Percentiles rank a stretch among this genome's conserved stretches.
phyloP scores from a whole-genome alignment of 176 grass and related monocot genomes.

The Musa troglodytarum region DNA sequence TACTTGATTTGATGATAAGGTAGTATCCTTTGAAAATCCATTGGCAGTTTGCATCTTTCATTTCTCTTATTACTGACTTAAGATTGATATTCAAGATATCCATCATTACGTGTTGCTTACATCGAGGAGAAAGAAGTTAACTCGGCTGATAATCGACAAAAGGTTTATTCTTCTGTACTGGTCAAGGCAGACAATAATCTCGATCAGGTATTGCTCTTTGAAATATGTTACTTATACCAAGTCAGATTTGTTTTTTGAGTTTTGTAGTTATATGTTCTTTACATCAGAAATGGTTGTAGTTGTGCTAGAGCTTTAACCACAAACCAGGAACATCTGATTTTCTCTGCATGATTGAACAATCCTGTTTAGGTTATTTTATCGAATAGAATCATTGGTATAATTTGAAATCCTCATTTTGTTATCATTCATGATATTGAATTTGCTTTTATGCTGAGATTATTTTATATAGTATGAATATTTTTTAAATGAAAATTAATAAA shows the following conservation, averaged over 20 bases:
- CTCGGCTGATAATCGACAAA: conserved; percentile 26
- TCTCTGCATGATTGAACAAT: too few species aligned
- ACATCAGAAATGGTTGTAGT: too few species aligned
- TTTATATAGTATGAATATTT: too few species aligned
- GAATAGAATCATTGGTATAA: too few species aligned
- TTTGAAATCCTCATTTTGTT: too few species aligned
- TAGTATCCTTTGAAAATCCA: conserved; percentile 34
- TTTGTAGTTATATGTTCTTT: too few species aligned
- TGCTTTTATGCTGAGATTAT: too few species aligned
- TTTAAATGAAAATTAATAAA: too few species aligned
- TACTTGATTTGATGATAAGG: conserved; percentile 91
- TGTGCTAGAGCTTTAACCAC: too few species aligned
- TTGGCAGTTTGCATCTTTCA: background rate
- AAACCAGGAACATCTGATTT: too few species aligned
- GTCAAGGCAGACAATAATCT: conserved; percentile 86
- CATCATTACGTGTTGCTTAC: conserved; percentile 75
- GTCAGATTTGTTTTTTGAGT: background rate
- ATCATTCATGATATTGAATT: too few species aligned
- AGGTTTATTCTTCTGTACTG: conserved; percentile 82
- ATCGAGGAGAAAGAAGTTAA: conserved; percentile 93
- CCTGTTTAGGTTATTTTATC: too few species aligned
- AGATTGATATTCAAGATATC: conserved; percentile 42
- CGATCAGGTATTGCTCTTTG: conserved; percentile 59
- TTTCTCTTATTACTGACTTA: conserved; percentile 26
- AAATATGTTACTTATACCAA: background rate